phyloP scores from a whole-genome alignment of 345 rosid species.

The Arabis hirsuta region DNA sequence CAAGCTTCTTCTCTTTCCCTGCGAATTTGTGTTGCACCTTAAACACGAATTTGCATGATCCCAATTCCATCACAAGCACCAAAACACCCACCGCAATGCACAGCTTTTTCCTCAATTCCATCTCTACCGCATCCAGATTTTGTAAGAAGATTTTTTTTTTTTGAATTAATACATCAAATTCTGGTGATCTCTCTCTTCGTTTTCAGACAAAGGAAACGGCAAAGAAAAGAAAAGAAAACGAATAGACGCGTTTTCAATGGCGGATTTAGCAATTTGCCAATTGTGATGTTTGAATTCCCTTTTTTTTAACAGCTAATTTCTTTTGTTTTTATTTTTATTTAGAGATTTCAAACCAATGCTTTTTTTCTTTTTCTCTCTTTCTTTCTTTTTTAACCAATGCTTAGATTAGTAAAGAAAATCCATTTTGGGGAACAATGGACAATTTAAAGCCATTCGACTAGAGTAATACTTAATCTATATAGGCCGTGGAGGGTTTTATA shows the following conservation, averaged over 20 bases:
- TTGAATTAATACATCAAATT: not conserved
- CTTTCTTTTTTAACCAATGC: not conserved
- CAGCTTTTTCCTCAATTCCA: constrained; percentile 48
- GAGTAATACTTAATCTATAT: too few species aligned
- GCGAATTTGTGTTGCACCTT: constrained; percentile 69
- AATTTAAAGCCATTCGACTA: too few species aligned
- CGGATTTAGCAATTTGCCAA: constrained; percentile 35
- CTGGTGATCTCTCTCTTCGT: constrained; percentile 16
- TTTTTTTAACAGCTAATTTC: not conserved
- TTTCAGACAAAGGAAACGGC: constrained; percentile 8
- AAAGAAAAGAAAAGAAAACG: constrained; percentile 5
- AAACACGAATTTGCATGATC: constrained; percentile 55
- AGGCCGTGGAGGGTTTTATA: too few species aligned
- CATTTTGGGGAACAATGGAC: too few species aligned
- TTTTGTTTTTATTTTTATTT: not conserved
- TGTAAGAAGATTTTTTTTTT: not conserved
- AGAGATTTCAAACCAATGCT: not conserved
- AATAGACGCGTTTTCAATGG: constrained; percentile 35
- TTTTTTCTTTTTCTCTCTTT: not conserved
- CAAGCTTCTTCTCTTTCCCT: constrained; percentile 50
- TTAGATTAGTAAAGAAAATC: constrained; percentile 14
- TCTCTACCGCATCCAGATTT: constrained; percentile 9
- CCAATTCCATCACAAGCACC: constrained; percentile 41
- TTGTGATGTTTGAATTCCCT: constrained; percentile 7
- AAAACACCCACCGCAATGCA: constrained; percentile 37